Evolutionary conservation across 2,329 filamentous ascomycete genomes (phyloP), one percentile per base, ranked within the genome.

Genomic region (Pseudogymnoascus sp.): DNA sequence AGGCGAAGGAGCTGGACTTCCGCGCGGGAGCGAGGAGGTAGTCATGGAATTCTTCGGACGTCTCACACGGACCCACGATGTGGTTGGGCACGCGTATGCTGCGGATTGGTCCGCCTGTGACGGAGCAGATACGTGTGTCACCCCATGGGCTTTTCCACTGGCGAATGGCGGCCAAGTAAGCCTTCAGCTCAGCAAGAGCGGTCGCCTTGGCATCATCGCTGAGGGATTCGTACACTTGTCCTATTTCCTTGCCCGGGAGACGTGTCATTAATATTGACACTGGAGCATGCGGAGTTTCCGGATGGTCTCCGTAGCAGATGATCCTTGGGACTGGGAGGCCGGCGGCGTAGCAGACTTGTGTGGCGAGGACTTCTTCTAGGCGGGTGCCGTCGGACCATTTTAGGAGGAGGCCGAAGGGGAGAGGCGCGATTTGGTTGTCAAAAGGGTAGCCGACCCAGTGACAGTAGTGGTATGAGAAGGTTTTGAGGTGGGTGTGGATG

Each of bases 261-360:
- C 75, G 71, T n/a, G 75, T 78, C 75, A 79, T 78, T 23, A 77
- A 61, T 40, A 76, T 76, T n/a, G 75, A 76, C 59, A 76, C 63
- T 11, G 60, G 65, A 19, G 69, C 60, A 29, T 73, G 67, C 64
- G 67, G 69, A 17, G 64, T 69, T 64, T 72, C 65, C 31, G 71
- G 68, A 59, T 77, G 72, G 50, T 75, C 73, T 4, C 74, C 72
- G 38, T 68, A 75, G 62, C 64, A 68, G 21, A 77, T 23, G 3
- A 76, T 71, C 65, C 67, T 75, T 0, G 74, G 72, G 23, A 71
- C 70, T 35, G 74, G 74, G 17, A 77, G 72, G 19, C 74, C 73
- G 31, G 74, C 75, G 33, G 70, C 65, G 42, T 64, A 42, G 15
- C 71, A 72, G 64, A 76, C 72, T 68, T 76, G 63, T 69, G 75